Evolutionary conservation across 1,284 basidiomycete species (phyloP).

Genomic region (Fomitopsis pinicola): DNA sequence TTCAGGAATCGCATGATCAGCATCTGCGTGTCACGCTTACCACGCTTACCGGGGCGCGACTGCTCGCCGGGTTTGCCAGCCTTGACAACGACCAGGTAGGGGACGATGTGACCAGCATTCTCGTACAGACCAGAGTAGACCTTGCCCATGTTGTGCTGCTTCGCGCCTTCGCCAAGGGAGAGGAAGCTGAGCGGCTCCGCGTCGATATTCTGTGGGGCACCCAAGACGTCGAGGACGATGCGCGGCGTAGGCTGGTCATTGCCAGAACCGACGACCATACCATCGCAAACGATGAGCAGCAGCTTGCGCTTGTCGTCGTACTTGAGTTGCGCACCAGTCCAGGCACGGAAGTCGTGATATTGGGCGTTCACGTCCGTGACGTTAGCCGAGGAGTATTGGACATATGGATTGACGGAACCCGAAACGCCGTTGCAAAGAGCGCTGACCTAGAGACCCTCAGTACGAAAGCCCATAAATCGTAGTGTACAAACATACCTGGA

Average conservation of each 20-base stretch:
- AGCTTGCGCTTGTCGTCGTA: conserved; percentile 99
- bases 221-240: conserved; percentile 95
- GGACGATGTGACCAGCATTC: conserved; percentile 91
- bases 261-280: conserved; percentile 96
- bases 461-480: background rate
- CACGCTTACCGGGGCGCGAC: conserved; percentile 90
- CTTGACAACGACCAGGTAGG: conserved; percentile 96
- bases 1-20: conserved; percentile 97
- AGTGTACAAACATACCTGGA: conserved; percentile 59
- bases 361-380: conserved; percentile 75
- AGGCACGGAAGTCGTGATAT: conserved; percentile 95
- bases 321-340: conserved; percentile 84
- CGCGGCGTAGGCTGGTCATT: conserved; percentile 90
- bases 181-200: conserved; percentile 94
- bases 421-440: conserved; percentile 88
- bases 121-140: conserved; percentile 97
- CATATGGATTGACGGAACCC: conserved; percentile 70
- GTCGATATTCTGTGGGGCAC: conserved; percentile 89
- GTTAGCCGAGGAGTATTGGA: conserved; percentile 79
- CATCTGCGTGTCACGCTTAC: conserved; percentile 97
- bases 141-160: conserved; percentile 98
- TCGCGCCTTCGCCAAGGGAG: conserved; percentile 90
- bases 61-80: conserved; percentile 95
- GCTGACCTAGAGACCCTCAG: conserved; percentile 57
- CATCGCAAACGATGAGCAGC: conserved; percentile 93